Evolutionary conservation across 495 filamentous ascomycete genomes (phyloP), one percentile per base, ranked within the genome.

Genomic region (Cenococcum geophilum): DNA sequence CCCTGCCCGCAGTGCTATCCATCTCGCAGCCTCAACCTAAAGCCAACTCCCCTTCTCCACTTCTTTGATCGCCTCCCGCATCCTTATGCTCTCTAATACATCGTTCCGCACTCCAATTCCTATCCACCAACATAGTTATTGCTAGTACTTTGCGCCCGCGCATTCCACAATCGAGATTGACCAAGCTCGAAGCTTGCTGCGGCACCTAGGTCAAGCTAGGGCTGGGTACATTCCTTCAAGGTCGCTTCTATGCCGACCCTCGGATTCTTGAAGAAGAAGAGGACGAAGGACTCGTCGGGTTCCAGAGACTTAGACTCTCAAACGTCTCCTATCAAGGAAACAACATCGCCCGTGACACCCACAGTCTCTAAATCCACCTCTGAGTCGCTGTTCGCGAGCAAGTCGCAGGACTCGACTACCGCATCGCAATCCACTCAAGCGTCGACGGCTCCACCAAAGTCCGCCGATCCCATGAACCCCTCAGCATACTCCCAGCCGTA

Each of bases 261-360:
- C 76, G 88, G 89, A 64, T 87, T 96, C 70, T 83, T 98, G 71
- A 98, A 97, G 82, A 97, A 96, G 85, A 91, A 95, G 81, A 85
- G 89, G 82, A 95, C 92, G 77, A 96, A 90, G 85, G 87, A 90
- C 70, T 74, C 73, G 62, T 64, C 69, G 37, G 71, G 72, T 25
- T 72, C 72, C 58, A 59, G 62, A 45, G 73, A 74, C 52, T 67
- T 72, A 42, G 65, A 73, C 54, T 68, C 71, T 47, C 69, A 69
- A n/a, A 67, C 69, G 16, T 71, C 71, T 22, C 71, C 69, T 34
- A 61, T 62, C 37, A 68, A 66, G 40, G 68, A 68, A 32, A 40
- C 67, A 34, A 56, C 56, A 21, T 73, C 68, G 58, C 69, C 67
- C 54, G 59, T 65, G 20, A 64, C 67, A 22, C 64, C 61, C 21